A percentile compares a stretch with the other conserved stretches of the same genome.
These are phyloP conservation scores for Salix dunnii DNA, from an alignment of 345 rosid species.

Conservation along the genomic window DNA sequence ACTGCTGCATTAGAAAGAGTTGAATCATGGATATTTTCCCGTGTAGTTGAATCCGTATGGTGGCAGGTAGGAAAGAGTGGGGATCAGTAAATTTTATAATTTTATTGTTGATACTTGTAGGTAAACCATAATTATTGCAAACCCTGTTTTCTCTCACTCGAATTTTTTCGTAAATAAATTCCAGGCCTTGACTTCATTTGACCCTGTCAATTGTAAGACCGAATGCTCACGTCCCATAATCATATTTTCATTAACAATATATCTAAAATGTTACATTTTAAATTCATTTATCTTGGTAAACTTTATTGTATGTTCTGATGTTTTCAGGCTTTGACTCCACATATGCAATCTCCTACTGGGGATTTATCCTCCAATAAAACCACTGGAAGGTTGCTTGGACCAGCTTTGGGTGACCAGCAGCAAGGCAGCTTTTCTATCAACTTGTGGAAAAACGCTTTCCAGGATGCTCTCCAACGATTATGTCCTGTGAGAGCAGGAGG, in stretches of 20 bases:
- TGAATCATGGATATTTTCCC: constrained; percentile 88
- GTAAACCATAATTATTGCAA: neutral
- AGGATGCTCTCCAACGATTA: constrained; percentile 67
- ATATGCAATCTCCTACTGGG: constrained; percentile 70
- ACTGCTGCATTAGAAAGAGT: constrained; percentile 68
- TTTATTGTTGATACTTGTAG: neutral
- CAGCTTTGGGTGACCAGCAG: constrained; percentile 71
- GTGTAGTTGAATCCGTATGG: constrained; percentile 92
- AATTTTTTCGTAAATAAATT: neutral
- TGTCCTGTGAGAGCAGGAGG: constrained; percentile 89
- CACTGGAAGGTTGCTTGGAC: constrained; percentile 56
- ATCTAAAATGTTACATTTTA: neutral
- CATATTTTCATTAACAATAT: neutral
- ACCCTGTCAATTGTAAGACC: neutral
- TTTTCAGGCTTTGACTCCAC: constrained; percentile 76
- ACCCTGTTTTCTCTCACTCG: neutral
- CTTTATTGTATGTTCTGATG: neutral
- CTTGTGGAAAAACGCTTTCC: constrained; percentile 79
- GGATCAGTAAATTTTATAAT: neutral
- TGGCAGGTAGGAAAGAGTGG: constrained; percentile 71
- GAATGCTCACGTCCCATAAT: neutral
- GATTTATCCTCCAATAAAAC: constrained; percentile 39
- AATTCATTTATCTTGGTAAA: neutral
- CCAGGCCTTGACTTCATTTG: neutral
- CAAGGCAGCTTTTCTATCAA: constrained; percentile 72